These are phyloP conservation scores for Ophiobolus disseminans DNA, from an alignment of 2,329 filamentous ascomycete genomes.

Conservation along the genomic window DNA sequence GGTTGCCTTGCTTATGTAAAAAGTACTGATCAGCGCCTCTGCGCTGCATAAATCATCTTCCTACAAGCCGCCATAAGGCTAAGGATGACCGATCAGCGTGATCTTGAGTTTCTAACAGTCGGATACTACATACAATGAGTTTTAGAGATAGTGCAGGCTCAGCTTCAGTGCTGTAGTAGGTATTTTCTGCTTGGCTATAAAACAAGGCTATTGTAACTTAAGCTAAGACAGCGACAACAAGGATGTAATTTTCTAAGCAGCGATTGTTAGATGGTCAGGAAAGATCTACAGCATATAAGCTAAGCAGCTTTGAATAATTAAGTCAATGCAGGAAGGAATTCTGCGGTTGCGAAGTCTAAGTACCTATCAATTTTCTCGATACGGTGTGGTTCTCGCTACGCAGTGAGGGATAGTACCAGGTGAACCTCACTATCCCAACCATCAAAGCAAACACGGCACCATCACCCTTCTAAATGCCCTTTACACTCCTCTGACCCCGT, in stretches of 20 bases:
- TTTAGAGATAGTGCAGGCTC: conserved; percentile 5
- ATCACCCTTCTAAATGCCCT: no score
- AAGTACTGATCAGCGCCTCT: conserved; percentile 13
- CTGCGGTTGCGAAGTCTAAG: no score
- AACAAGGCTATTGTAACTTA: conserved; percentile 1
- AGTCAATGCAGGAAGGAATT: no score
- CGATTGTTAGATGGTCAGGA: conserved; percentile 3
- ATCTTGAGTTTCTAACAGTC: conserved; percentile 1
- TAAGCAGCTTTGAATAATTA: no score
- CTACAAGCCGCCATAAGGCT: conserved; percentile 6
- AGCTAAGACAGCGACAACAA: conserved; percentile 3
- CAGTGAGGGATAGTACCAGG: no score
- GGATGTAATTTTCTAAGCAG: conserved; percentile 3
- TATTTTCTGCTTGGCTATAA: conserved; percentile 1
- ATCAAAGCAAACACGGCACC: no score
- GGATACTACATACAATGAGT: conserved; percentile 7
- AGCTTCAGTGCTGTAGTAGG: conserved; percentile 3
- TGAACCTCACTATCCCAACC: no score
- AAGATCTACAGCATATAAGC: no score
- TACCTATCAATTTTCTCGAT: no score
- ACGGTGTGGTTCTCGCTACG: no score
- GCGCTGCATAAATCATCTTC: conserved; percentile 12
- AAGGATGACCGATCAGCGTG: conserved; percentile 5
- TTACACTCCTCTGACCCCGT: no score
- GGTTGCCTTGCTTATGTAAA: conserved; percentile 7